phyloP scores from a whole-genome alignment of 495 filamentous ascomycete genomes.

The Pyrenula massariospora region DNA sequence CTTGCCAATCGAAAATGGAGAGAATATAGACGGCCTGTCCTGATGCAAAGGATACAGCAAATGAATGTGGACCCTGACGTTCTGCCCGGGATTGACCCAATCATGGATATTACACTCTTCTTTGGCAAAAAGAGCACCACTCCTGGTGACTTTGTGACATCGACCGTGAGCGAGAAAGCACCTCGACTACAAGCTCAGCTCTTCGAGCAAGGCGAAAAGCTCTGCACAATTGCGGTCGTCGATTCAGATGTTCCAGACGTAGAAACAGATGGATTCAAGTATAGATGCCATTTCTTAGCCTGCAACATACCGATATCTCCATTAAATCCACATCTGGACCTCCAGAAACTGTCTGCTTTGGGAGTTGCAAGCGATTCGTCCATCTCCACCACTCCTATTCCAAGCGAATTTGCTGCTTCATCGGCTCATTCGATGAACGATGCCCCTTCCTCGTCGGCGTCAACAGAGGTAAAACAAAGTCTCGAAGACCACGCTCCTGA shows the following conservation, averaged over 20 bases:
- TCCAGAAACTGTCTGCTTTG: conserved; percentile 27
- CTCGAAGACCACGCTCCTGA: background rate
- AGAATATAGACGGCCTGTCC: conserved; percentile 58
- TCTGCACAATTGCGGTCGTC: conserved; percentile 74
- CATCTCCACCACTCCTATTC: conserved; percentile 38
- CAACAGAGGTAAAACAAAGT: conserved; percentile 33
- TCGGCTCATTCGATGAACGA: background rate
- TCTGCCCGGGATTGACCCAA: conserved; percentile 71
- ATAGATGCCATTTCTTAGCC: conserved; percentile 77
- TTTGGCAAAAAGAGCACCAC: conserved; percentile 51
- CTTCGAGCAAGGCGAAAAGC: conserved; percentile 68
- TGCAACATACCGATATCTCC: conserved; percentile 51
- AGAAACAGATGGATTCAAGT: conserved; percentile 64
- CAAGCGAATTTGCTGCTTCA: conserved; percentile 31
- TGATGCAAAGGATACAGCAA: conserved; percentile 79
- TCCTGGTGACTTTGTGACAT: conserved; percentile 70
- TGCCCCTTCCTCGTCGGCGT: conserved; percentile 2
- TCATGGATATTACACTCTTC: conserved; percentile 63
- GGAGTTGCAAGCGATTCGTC: conserved; percentile 28
- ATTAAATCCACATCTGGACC: conserved; percentile 35
- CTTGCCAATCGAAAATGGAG: conserved; percentile 84
- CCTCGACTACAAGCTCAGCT: conserved; percentile 72
- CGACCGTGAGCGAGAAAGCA: conserved; percentile 50
- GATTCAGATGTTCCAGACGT: conserved; percentile 84
- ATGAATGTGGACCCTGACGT: conserved; percentile 88